Conservation (phyloP, 768 basidiomycete genomes). For the Holtermanniella nyarrowii region DNA sequence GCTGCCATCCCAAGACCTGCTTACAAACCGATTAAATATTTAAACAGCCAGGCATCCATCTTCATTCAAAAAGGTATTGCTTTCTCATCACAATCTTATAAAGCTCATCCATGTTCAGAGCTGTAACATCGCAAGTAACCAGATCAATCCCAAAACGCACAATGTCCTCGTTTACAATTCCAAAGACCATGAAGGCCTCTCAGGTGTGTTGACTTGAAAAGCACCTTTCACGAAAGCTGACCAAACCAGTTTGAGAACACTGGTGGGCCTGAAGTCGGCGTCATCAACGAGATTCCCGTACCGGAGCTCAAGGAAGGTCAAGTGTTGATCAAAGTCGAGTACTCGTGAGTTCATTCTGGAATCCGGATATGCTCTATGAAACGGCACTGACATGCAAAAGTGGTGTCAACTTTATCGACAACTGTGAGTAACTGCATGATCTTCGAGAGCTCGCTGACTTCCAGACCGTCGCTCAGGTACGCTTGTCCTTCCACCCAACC, state of each 20-base stretch:
- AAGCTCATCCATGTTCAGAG: too few relatives aligned
- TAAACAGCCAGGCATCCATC: too few relatives aligned
- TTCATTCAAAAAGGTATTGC: too few relatives aligned
- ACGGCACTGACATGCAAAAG: slow-evolving; percentile 6
- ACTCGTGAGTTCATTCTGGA: slow-evolving; percentile 10
- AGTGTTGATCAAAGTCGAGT: slow-evolving; percentile 38
- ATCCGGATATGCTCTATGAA: not conserved
- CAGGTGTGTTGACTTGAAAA: slow-evolving; percentile 23
- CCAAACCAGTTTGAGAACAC: slow-evolving; percentile 50
- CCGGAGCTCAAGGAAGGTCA: slow-evolving; percentile 55
- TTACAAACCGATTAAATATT: too few relatives aligned
- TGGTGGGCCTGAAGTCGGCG: slow-evolving; percentile 61
- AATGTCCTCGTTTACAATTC: slow-evolving; percentile 22
- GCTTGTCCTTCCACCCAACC: not conserved
- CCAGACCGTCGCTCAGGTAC: not conserved
- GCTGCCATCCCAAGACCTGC: too few relatives aligned
- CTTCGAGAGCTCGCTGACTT: not conserved
- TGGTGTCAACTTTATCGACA: slow-evolving; percentile 61
- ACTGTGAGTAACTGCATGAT: slow-evolving; percentile 15
- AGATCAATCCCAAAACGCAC: too few relatives aligned
- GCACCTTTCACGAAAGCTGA: not conserved
- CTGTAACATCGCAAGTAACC: too few relatives aligned
- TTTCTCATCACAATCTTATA: too few relatives aligned
- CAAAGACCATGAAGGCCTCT: slow-evolving; percentile 56
- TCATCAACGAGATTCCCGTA: slow-evolving; percentile 50